Percentiles rank a stretch among this genome's conserved stretches.
phyloP scores from a whole-genome alignment of 495 filamentous ascomycete species.

The Cercophora sp. region DNA sequence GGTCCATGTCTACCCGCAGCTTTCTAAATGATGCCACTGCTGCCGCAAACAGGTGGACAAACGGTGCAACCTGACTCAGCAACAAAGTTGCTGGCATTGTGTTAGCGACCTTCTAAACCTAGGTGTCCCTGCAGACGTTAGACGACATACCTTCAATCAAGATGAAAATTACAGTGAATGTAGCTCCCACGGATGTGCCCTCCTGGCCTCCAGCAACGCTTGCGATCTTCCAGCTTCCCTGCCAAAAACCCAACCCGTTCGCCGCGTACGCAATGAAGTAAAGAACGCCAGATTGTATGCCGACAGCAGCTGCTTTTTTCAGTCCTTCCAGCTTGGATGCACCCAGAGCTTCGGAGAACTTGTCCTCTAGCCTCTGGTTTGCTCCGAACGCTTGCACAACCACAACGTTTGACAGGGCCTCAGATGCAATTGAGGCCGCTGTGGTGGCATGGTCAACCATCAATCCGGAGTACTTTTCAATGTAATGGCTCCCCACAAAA shows the following conservation, averaged over 20 bases:
- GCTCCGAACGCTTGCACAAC: constrained; percentile 51
- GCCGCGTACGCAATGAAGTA: constrained; percentile 59
- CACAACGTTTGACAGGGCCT: constrained; percentile 42
- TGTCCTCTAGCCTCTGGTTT: constrained; percentile 44
- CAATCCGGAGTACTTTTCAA: constrained; percentile 54
- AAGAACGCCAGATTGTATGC: constrained; percentile 58
- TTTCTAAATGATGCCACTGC: constrained; percentile 53
- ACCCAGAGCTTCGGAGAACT: constrained; percentile 47
- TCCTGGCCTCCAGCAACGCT: constrained; percentile 32
- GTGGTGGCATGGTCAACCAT: constrained; percentile 46
- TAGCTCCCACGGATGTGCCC: constrained; percentile 50
- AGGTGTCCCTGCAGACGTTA: neutral
- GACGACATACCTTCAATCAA: constrained; percentile 54
- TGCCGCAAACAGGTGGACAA: constrained; percentile 55
- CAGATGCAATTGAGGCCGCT: constrained; percentile 42
- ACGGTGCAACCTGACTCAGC: constrained; percentile 60
- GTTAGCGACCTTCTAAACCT: neutral
- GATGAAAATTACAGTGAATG: constrained; percentile 64
- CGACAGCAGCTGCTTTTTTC: constrained; percentile 57
- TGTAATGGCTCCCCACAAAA: constrained; percentile 55
- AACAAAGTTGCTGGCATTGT: constrained; percentile 49
- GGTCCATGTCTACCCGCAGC: constrained; percentile 49
- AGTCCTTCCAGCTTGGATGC: constrained; percentile 47
- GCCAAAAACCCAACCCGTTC: constrained; percentile 56
- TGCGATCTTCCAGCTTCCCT: constrained; percentile 54